Evolutionary conservation across 2,329 filamentous ascomycete genomes (phyloP).

Genomic region (Boeremia lycopersici): DNA sequence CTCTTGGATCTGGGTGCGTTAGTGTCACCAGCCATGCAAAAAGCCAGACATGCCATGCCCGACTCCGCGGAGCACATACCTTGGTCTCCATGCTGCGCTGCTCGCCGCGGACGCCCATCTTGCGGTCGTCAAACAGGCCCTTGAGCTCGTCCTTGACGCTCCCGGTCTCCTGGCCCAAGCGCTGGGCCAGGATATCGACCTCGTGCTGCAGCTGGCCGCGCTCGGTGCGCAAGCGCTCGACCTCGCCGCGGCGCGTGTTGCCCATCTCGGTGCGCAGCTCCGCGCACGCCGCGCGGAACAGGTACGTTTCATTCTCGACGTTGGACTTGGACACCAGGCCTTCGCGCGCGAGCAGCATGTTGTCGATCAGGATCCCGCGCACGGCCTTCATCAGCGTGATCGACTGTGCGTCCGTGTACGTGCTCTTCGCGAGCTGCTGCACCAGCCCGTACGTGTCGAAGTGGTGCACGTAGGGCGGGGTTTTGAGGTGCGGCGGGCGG

Average conservation of each 20-base stretch:
- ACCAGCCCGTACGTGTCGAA: conserved; percentile 95
- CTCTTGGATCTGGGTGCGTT: conserved; percentile 79
- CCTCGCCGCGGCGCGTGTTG: conserved; percentile 74
- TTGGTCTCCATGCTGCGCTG: conserved; percentile 83
- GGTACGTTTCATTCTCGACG: conserved; percentile 92
- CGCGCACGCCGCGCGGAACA: conserved; percentile 91
- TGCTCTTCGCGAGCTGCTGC: conserved; percentile 72
- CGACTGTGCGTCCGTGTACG: conserved; percentile 76
- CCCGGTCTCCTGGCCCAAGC: conserved; percentile 79
- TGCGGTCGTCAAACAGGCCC: conserved; percentile 94
- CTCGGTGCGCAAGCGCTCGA: conserved; percentile 82
- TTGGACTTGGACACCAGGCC: conserved; percentile 88
- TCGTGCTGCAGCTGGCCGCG: conserved; percentile 89
- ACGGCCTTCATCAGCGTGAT: conserved; percentile 93
- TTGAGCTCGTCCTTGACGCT: conserved; percentile 89
- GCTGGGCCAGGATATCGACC: conserved; percentile 88
- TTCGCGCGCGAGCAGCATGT: conserved; percentile 79
- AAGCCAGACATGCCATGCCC: too few species aligned
- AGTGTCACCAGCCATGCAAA: too few species aligned
- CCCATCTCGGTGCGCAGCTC: conserved; percentile 88
- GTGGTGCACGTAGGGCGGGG: conserved; percentile 87
- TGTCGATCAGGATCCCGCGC: conserved; percentile 74
- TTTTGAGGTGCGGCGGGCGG: conserved; percentile 70
- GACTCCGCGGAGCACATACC: too few species aligned
- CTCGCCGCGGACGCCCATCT: conserved; percentile 88